Base-by-base conservation (phyloP, 192 early-diverging fungal species). In the Entomortierella lignicola region DNA sequence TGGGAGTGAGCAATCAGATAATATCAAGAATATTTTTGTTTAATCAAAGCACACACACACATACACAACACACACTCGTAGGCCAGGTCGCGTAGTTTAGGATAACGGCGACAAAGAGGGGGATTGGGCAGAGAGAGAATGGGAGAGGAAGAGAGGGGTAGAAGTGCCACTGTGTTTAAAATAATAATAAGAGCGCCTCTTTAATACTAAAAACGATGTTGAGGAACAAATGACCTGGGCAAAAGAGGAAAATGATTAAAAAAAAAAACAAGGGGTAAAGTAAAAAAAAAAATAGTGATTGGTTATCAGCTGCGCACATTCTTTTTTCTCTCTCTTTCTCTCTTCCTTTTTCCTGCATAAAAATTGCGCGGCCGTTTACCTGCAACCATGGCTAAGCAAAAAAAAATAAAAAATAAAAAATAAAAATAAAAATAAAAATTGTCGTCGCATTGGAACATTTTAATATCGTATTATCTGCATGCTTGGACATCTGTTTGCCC, bases 51-150 rank as follows among this genome's bases (percentile, higher is more conserved):
- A 17, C 15, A 5, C 15, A 5, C 15, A 10, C 4, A 5, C 5
- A 8, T 50, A 17, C 21, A 47, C 2, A 47, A 15, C 2, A 47
- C 44, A 12, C 44, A 12, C 44, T 15, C 44, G 44, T 47, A 47
- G 44, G 44, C 17, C 44, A 47, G 44, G 44, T 47, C 44, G 44
- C 44, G 44, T 47, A 47, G 44, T 47, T 47, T 47, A 47, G 17
- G 5, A 20, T 15, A 47, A 15, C 15, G 20, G 44, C 44, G 44
- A 47, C 5, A 47, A 11, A 20, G 44, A 2, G 44, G 17, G 44
- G 20, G 39, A 13, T 6, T 42, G 39, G 44, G 20, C 34, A 10
- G 34, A 37, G 34, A 37, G 34, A 37, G 34, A 10, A 37, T n/a
- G n/a, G n/a, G n/a, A n/a, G n/a, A n/a, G n/a, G n/a, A n/a, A n/a